Evolutionary conservation across 116 monocot genomes (phyloP), one percentile per base, ranked within the genome.

Genomic region (Cymodocea nodosa): DNA sequence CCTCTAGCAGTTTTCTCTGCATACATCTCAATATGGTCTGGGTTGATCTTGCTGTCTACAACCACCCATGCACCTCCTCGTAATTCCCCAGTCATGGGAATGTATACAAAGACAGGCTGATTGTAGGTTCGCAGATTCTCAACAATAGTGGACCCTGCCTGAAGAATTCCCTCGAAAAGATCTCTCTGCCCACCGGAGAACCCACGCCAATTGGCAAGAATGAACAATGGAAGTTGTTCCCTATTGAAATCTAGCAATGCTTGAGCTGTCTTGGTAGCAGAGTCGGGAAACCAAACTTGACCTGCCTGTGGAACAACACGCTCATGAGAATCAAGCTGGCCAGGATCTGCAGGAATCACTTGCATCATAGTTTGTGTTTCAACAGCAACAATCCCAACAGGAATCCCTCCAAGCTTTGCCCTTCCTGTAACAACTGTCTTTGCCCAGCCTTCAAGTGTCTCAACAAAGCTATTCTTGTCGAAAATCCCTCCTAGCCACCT

Each of bases 161-260:
- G 98, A 69, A 98, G 84, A 59, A 98, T 98, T 16, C 98, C 98
- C 78, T 98, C 98, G 70, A 98, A 98, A 6, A 98, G 83, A 71
- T 98, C 98, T 65, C 98, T 81, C 76, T 98, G 98, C n/a, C 98
- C 98, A 60, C 98, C 98, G 14, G 98, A 98, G 63, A 98, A 98
- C 0, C 98, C 98, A 60, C 98, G 81, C 98, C 98, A 98, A 63
- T 98, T 98, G 40, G 98, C 98, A 65, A 98, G 83, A 56, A 98
- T 84, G 71, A 98, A 98, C 11, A 98, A 78, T 0, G 98, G 98
- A 63, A 98, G 77, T 52, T 98, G 86, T 75, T 98, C 98, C 5
- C 80, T 80, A 70, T 98, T 92, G 67, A 98, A 98, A 76, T 98
- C 98, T 56, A 89, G 59, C 66, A 98, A 74, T 17, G 98, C 92